Evolutionary conservation across 345 rosid genomes (phyloP).

Genomic region (Eucalyptus cloeziana): DNA sequence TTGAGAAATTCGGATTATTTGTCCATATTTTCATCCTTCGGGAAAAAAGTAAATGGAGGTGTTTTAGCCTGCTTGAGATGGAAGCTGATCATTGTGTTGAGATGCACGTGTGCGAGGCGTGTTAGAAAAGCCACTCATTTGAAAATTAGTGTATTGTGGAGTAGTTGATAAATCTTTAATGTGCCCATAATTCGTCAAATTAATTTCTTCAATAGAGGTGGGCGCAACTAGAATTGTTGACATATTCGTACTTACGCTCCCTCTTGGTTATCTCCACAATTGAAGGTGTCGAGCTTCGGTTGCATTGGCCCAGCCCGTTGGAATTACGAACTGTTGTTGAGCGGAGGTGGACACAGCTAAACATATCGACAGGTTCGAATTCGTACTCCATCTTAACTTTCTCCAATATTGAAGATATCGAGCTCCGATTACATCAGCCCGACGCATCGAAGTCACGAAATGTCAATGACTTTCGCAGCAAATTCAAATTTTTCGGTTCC

Average conservation of each 20-base stretch:
- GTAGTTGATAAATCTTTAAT: background rate
- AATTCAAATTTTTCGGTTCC: background rate
- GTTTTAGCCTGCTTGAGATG: background rate
- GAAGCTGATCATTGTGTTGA: background rate
- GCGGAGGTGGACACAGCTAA: fast-evolving
- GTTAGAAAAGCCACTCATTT: background rate
- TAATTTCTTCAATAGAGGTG: background rate
- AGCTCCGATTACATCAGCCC: background rate
- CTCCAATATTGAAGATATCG: background rate
- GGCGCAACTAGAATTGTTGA: background rate
- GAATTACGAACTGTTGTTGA: background rate
- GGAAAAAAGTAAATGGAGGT: background rate
- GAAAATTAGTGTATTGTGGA: background rate
- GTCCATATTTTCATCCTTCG: background rate
- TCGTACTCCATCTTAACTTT: background rate
- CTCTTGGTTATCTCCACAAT: background rate
- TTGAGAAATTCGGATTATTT: background rate
- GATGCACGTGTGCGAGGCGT: background rate
- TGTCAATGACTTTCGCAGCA: background rate
- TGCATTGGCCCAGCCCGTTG: background rate
- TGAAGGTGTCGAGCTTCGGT: fast-evolving
- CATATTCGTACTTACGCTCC: background rate
- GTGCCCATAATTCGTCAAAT: fast-evolving
- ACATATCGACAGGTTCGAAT: background rate
- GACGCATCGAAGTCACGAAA: too few relatives aligned